Base-by-base conservation (phyloP, 2,329 filamentous ascomycete species). In the Paecilomyces fulvus region DNA sequence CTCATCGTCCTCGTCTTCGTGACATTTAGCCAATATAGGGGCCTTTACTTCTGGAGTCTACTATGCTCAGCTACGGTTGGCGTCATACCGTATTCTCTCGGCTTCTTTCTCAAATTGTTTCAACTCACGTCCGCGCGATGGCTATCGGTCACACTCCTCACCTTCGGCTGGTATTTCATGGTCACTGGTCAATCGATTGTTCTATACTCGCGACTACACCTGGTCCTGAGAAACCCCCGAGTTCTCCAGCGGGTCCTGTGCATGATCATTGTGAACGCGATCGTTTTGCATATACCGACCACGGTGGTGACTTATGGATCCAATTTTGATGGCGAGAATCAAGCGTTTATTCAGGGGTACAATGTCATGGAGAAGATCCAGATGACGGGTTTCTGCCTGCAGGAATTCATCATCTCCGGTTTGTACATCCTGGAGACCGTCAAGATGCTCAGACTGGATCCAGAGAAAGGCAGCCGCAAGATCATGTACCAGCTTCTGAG, bases 401-500 rank as follows among this genome's bases (percentile, higher is more conserved):
- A 83, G 61, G 81, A 83, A 57, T 73, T 79, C 53, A 72, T 81
- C 58, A 75, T 83, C 52, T 82, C 80, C 0, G 71, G 71, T 0
- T 68, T 81, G 20, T 83, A 82, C 64, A 81, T 84, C 56, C 71
- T 69, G 65, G 79, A 83, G 60, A 80, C 81, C 0, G 66, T 79
- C 56, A 76, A 73, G 75, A 74, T 82, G 56, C 70, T 83, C 54
- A 74, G 73, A 7, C 61, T 77, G 9, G 74, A 80, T 57, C 71
- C 72, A 20, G 71, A 77, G 54, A 65, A 66, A 21, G 64, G 67
- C 55, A 75, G 75, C 51, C 72, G 72, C 62, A 72, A 73, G 55
- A 74, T 80, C 58, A 76, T 79, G 70, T 75, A 71, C 56, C 77
- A 80, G 63, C 72, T 80, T 28, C 65, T 81, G 54, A 64, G 69